Percentiles rank a stretch among this genome's conserved stretches.
Conservation (phyloP, 495 filamentous ascomycete species). For the Saxophila tyrrhenica region DNA sequence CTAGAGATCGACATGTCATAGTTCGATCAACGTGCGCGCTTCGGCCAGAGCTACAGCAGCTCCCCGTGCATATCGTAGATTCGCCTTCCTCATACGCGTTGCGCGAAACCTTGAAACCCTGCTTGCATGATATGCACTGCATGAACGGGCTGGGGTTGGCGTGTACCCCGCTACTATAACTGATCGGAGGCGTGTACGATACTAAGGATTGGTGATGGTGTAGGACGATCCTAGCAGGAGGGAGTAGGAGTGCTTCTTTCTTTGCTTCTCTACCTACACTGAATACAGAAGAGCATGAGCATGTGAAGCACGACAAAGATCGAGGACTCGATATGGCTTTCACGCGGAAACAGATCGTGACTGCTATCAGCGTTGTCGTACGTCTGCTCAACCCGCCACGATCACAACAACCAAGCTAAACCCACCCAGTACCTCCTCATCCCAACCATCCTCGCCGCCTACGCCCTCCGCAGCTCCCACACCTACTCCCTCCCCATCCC, state of each 20-base stretch:
- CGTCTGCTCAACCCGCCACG: neutral
- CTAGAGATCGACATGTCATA: neutral
- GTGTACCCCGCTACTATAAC: neutral
- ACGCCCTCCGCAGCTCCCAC: constrained; percentile 37
- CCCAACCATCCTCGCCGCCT: constrained; percentile 27
- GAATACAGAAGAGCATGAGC: neutral
- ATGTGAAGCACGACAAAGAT: no score
- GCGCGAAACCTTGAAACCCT: no score
- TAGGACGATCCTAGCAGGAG: no score
- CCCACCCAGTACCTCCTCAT: constrained; percentile 25
- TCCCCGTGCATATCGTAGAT: no score
- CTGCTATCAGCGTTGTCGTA: constrained; percentile 18
- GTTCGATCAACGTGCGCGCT: neutral
- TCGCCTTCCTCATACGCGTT: no score
- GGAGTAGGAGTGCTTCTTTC: no score
- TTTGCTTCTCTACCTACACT: no score
- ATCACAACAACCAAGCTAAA: neutral
- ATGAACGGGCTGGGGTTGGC: no score
- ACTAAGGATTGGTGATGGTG: no score
- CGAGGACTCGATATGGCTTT: constrained; percentile 7
- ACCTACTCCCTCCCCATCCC: constrained; percentile 42
- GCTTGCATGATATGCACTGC: neutral
- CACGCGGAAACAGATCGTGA: constrained; percentile 16
- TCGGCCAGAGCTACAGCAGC: neutral
- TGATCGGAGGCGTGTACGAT: no score